Conservation (phyloP, 2,329 filamentous ascomycete genomes). For the Purpureocillium lavendulum region DNA sequence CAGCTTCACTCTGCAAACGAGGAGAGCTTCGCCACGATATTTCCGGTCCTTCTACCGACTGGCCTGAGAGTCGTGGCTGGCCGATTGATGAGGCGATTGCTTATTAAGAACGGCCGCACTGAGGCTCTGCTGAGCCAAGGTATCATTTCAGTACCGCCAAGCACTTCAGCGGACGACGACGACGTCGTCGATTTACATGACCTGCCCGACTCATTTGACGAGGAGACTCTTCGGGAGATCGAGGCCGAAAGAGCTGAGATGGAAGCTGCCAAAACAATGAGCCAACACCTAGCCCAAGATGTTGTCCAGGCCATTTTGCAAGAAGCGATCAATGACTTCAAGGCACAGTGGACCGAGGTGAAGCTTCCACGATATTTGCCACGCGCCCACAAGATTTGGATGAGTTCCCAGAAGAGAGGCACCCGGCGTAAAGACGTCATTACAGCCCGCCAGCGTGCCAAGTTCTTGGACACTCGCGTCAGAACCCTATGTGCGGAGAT, state of each 20-base stretch:
- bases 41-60: conserved; percentile 22
- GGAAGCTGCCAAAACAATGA: conserved; percentile 6
- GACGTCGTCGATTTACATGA: conserved; percentile 35
- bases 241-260: conserved; percentile 30
- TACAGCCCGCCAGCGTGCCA: conserved; percentile 31
- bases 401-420: conserved; percentile 35
- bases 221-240: conserved; percentile 53
- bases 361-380: conserved; percentile 46
- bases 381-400: conserved; percentile 57
- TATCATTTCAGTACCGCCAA: conserved; percentile 7
- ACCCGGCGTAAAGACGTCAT: conserved; percentile 29
- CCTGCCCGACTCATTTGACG: conserved; percentile 31
- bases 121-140: conserved; percentile 8
- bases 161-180: conserved; percentile 16
- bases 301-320: conserved; percentile 46
- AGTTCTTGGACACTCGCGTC: conserved; percentile 41
- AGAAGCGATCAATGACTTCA: conserved; percentile 40
- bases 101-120: conserved; percentile 20
- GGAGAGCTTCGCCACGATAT: conserved; percentile 17
- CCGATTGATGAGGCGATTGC: conserved; percentile 28
- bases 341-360: conserved; percentile 46
- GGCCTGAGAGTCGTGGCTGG: conserved; percentile 37
- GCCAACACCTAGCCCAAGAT: conserved; percentile 27
- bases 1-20: conserved; percentile 11
- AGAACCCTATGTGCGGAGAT: conserved; percentile 47